Evolutionary conservation across 2,329 filamentous ascomycete species (phyloP), one percentile per base, ranked within the genome.

Genomic region (Xenosphaeropsis pyriputrescens): DNA sequence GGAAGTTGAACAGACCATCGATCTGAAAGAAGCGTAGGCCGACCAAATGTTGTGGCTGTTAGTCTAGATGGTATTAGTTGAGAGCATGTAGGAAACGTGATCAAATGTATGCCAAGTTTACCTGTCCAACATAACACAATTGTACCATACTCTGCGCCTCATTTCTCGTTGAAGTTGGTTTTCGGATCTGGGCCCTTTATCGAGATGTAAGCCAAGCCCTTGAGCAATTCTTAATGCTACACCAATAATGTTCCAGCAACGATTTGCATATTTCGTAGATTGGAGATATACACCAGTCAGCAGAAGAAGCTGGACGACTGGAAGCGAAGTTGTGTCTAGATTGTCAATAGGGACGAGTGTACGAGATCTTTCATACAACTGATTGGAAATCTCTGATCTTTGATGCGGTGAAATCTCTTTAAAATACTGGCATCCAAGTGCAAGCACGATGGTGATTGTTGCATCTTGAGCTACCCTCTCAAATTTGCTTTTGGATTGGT

Each of bases 201-300:
- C 45, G 6, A 41, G 26, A 29, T 55, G 49, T 9, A 58, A 32
- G 0, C 54, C 52, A 2, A 57, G 36, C 4, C 47, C 48, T 31
- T 54, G 48, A 7, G 55, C 54, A 2, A 47, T 45, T 11, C 54
- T 46, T 7, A 56, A 39, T 4, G 54, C 55, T 12, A 55, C 41
- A 3, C 52, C 53, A 2, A 51, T 35, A 5, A 47, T 42, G 32
- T 49, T 49, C 54, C 54, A 58, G 42, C 54, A 56, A 2, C 54
- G 49, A 17, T 55, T 45, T 4, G 47, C 47, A 18, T 50, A 45
- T 1, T 42, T 44, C 0, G 52, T 50, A 11, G 45, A 54, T 6
- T 52, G 53, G 2, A 57, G 48, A 33, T 57, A 56, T 9, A 51
- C 22, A 0, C 46, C 45, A 2, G 47, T 49, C 2, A 58, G 43